phyloP scores from a whole-genome alignment of 345 rosid species.

The Brassica incana region DNA sequence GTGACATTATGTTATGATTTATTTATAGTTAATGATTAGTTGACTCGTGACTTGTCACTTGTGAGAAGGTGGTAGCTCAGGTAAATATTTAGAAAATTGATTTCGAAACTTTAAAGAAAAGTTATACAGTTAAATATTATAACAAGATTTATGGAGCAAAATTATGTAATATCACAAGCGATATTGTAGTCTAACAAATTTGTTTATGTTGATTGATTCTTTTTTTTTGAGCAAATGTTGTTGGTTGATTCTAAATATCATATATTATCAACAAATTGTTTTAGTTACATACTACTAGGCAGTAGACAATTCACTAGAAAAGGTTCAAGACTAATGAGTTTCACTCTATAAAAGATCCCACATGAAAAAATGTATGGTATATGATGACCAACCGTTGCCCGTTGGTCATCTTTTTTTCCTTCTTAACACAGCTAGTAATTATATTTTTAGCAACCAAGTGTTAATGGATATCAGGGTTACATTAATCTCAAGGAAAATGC shows the following conservation, averaged over 20 bases:
- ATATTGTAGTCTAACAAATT: background rate
- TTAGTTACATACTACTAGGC: no score
- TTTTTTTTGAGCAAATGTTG: background rate
- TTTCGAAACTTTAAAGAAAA: background rate
- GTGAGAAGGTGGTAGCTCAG: slow-evolving; percentile 6
- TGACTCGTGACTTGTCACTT: slow-evolving; percentile 9
- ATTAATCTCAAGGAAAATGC: background rate
- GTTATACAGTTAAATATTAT: background rate
- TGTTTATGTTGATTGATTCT: background rate
- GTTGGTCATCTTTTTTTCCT: background rate
- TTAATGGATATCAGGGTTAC: background rate
- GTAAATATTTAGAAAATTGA: background rate
- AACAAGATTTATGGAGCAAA: background rate
- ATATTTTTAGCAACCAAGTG: background rate
- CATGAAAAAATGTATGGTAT: background rate
- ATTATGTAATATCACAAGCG: background rate
- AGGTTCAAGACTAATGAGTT: background rate
- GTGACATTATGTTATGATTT: background rate
- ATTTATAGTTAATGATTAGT: background rate
- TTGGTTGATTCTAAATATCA: background rate
- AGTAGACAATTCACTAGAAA: background rate
- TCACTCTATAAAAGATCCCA: background rate
- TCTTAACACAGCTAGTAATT: background rate
- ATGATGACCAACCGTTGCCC: background rate
- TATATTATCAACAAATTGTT: background rate